Evolutionary conservation across 805 yeast species (phyloP), one percentile per base, ranked within the genome.

Genomic region (Brettanomyces sp.): DNA sequence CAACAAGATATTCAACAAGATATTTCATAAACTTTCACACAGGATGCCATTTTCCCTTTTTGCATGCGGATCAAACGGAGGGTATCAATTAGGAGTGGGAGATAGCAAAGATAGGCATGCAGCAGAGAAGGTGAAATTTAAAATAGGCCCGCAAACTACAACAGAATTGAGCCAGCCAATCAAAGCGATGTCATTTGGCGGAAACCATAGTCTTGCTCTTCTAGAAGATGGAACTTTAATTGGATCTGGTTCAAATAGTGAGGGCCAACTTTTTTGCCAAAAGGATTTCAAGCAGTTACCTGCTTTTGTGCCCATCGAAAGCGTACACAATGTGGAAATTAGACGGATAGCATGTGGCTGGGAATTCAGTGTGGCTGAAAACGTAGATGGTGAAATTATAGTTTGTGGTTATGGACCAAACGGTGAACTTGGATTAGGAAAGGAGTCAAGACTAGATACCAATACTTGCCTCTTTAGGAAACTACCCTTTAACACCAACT

Each of bases 1-100:
- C n/a, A n/a, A n/a, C n/a, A n/a, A n/a, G n/a, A n/a, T 18, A 18
- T 18, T 18, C 18, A 18, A 18, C 32, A 6, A 7, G 32, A 28
- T 28, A 28, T 9, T 9, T 28, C 32, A 28, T 28, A 28, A 9
- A 28, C 7, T 9, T 28, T 9, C 7, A 9, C 7, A 9, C 32
- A 28, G 11, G 11, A 28, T 28, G 32, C 32, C 32, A 6, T 28
- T 28, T 9, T 28, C 32, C 1, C 12, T 80, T 2, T 68, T 72
- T 33, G 69, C 79, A 1, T 79, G 93, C 58, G 98, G 98, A 0
- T 88, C 96, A 2, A 90, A 90, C 62, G 96, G 96, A 1, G 69
- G 65, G 34, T 77, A 60, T 47, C 98, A 90, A 58, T 70, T 90
- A 41, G 95, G 96, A 36, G 59, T 71, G 36, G 72, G 69, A 5